Conservation (phyloP, 805 yeast genomes). For the Metschnikowia vanudenii region DNA sequence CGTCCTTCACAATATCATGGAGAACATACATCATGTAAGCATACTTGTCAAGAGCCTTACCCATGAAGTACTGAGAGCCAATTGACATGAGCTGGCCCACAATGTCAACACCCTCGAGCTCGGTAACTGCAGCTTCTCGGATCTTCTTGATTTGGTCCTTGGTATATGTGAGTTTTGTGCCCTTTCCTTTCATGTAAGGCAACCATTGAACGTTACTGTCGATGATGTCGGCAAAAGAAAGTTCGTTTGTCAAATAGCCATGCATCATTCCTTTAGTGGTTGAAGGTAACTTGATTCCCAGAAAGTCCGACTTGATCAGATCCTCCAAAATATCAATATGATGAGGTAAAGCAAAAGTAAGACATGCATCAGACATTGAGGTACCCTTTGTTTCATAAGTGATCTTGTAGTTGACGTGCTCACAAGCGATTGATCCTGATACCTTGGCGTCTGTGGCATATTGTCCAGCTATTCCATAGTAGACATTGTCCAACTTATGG, state of each 20-base stretch:
- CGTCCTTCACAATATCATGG: constrained; percentile 47
- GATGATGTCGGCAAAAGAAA: constrained; percentile 40
- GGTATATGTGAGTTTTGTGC: constrained; percentile 36
- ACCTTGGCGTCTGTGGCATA: constrained; percentile 53
- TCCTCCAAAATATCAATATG: constrained; percentile 48
- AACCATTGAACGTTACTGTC: constrained; percentile 41
- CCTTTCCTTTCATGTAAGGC: constrained; percentile 43
- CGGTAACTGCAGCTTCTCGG: constrained; percentile 46
- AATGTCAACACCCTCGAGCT: constrained; percentile 45
- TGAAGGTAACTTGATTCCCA: constrained; percentile 48
- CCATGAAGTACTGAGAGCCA: constrained; percentile 53
- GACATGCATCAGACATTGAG: constrained; percentile 46
- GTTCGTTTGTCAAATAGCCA: constrained; percentile 41
- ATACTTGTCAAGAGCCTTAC: constrained; percentile 43
- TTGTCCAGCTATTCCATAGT: constrained; percentile 69
- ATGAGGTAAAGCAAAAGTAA: constrained; percentile 70
- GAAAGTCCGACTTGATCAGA: constrained; percentile 27
- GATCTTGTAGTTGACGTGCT: constrained; percentile 48
- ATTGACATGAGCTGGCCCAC: no score
- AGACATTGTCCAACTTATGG: constrained; percentile 36
- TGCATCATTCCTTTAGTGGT: constrained; percentile 53
- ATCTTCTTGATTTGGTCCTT: constrained; percentile 42
- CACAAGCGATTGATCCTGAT: constrained; percentile 47
- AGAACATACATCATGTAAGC: constrained; percentile 55
- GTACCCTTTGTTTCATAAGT: constrained; percentile 49